Evolutionary conservation across 306 rosid species (phyloP).

Genomic region (Lupinus albus): DNA sequence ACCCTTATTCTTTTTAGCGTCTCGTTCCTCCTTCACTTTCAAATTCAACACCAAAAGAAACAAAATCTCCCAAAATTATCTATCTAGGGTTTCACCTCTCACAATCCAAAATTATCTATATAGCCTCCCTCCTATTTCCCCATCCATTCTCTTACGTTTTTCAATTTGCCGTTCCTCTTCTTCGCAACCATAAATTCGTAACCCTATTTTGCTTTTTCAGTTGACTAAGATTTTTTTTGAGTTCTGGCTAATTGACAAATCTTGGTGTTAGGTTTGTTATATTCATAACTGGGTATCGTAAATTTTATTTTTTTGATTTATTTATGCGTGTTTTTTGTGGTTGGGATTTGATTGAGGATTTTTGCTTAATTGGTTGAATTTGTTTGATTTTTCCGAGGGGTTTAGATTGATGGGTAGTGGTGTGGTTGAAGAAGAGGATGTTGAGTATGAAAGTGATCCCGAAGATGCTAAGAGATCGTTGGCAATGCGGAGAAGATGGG

Average conservation of each 20-base stretch:
- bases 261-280: conserved; percentile 12
- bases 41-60: conserved; percentile 26
- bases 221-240: conserved; percentile 25
- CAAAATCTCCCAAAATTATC: conserved; percentile 33
- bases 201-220: conserved; percentile 7
- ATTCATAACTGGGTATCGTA: not conserved
- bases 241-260: conserved; percentile 24
- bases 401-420: conserved; percentile 53
- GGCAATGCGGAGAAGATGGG: conserved; percentile 85
- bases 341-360: conserved; percentile 24
- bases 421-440: conserved; percentile 55
- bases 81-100: conserved; percentile 57
- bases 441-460: conserved; percentile 92
- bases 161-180: conserved; percentile 20
- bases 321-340: conserved; percentile 6
- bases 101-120: conserved; percentile 38
- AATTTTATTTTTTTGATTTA: not conserved
- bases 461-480: conserved; percentile 73
- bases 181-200: not conserved
- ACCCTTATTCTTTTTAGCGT: conserved; percentile 3
- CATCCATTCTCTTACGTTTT: conserved; percentile 18
- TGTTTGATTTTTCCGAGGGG: not conserved
- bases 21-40: conserved; percentile 32
- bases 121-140: conserved; percentile 34
- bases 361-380: conserved; percentile 2